A percentile compares a stretch with the other conserved stretches of the same genome.
These are phyloP conservation scores for Phalaenopsis hybrid DNA, from an alignment of 116 monocot species.

Conservation along the genomic window DNA sequence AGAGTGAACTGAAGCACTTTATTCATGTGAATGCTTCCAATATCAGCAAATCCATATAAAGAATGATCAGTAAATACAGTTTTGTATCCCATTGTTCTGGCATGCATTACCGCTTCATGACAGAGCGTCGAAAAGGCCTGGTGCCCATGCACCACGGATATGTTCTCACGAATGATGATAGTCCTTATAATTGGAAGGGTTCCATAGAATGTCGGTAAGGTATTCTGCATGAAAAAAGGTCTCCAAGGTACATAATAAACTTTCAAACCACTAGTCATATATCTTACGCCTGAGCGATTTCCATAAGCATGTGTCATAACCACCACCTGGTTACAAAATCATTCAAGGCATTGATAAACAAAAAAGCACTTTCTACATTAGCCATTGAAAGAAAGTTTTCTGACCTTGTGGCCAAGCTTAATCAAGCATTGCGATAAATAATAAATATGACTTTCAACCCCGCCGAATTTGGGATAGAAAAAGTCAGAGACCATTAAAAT, in stretches of 20 bases:
- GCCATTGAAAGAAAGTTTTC: neutral
- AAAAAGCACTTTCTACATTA: neutral
- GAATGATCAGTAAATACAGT: conserved; percentile 94
- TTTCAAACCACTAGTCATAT: conserved; percentile 78
- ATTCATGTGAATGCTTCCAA: conserved; percentile 97
- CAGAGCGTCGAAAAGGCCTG: conserved; percentile 97
- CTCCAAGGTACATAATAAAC: conserved; percentile 91
- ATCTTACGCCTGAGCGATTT: conserved; percentile 81
- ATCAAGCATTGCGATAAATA: conserved; percentile 84
- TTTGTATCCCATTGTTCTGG: conserved; percentile 86
- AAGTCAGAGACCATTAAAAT: conserved; percentile 97
- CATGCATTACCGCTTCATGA: conserved; percentile 94
- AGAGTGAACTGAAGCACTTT: conserved; percentile 92
- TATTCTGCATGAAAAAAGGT: conserved; percentile 91
- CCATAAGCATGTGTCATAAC: conserved; percentile 95
- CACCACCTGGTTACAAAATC: conserved; percentile 43
- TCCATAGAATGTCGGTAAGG: conserved; percentile 68
- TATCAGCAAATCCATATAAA: conserved; percentile 89
- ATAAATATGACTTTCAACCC: conserved; percentile 92
- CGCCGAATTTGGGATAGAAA: conserved; percentile 94
- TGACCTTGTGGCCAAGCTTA: conserved; percentile 90
- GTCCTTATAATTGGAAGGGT: conserved; percentile 82
- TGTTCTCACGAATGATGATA: conserved; percentile 78
- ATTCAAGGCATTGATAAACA: neutral
- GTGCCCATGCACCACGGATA: conserved; percentile 94